Evolutionary conservation across 2,329 filamentous ascomycete genomes (phyloP).

Genomic region (Colletotrichum aenigma): DNA sequence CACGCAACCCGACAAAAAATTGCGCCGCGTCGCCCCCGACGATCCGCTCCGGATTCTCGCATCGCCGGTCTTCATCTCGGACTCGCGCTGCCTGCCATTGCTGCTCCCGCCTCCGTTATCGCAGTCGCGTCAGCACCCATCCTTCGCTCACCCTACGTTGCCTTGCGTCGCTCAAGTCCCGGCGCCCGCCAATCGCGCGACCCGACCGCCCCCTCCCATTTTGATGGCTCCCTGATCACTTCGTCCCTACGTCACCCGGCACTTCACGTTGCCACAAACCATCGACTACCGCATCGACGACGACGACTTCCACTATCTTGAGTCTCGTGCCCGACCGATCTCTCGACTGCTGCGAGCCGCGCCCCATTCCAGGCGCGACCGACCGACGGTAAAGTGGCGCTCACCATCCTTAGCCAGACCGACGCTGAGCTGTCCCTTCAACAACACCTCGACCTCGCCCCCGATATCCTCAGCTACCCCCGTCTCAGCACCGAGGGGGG

Average conservation of each 20-base stretch:
- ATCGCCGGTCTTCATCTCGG: not conserved
- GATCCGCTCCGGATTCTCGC: not conserved
- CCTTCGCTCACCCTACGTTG: conserved; percentile 1
- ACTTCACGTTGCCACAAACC: conserved; percentile 14
- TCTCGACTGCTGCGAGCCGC: conserved; percentile 10
- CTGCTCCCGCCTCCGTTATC: conserved; percentile 3
- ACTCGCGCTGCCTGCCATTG: not conserved
- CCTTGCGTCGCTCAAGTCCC: conserved; percentile 18
- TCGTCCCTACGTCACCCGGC: conserved; percentile 19
- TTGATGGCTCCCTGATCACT: conserved; percentile 23
- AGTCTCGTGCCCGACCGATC: conserved; percentile 16
- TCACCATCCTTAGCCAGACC: conserved; percentile 58
- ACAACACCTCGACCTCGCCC: conserved; percentile 62
- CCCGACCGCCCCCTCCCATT: conserved; percentile 20
- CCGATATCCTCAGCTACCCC: conserved; percentile 56
- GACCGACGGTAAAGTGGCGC: conserved; percentile 50
- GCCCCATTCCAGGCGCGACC: conserved; percentile 22
- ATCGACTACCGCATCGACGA: conserved; percentile 5
- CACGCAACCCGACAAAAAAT: conserved; percentile 7
- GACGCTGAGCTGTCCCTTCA: conserved; percentile 63
- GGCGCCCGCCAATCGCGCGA: conserved; percentile 22
- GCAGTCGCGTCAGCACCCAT: conserved; percentile 11
- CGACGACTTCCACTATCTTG: not conserved
- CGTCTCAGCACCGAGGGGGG: conserved; percentile 53
- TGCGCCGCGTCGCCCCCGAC: conserved; percentile 14